Evolutionary conservation across 768 basidiomycete species (phyloP), one percentile per base, ranked within the genome.

Genomic region (Trametes cingulata): DNA sequence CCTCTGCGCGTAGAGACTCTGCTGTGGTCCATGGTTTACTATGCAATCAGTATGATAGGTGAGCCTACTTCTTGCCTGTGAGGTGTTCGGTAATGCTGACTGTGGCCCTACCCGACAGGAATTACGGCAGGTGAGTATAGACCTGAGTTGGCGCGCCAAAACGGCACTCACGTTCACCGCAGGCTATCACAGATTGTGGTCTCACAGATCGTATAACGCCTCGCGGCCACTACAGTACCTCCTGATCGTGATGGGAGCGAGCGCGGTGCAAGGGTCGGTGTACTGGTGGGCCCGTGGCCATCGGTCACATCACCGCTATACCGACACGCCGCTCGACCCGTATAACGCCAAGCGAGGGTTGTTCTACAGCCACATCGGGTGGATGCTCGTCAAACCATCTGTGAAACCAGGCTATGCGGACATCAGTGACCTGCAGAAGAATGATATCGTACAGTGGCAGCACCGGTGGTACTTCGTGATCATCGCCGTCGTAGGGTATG

Each of bases 21-120:
- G 24, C 51, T 83, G 9, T 95, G 86, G 75, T 75, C 85, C 17
- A 71, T 82, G 25, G 68, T 80, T 17, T 95, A 93, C 78, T 96
- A 94, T 77, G 75, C 87, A 64, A 51, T 63, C 22, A 49, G 53
- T 41, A 63, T 63, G 62, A 52, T 63, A 39, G 62, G 62, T 60
- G 36, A 19, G 54, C 39, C n/a, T 17, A 27, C 6, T 3, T 4
- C 43, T 2, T 43, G n/a, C n/a, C n/a, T n/a, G n/a, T n/a, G n/a
- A n/a, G n/a, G n/a, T n/a, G n/a, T n/a, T n/a, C n/a, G n/a, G n/a
- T n/a, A n/a, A n/a, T n/a, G n/a, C n/a, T n/a, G n/a, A n/a, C n/a
- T n/a, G n/a, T n/a, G n/a, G n/a, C n/a, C n/a, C n/a, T n/a, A n/a
- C 35, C 25, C 17, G 17, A 14, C 42, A 63, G 62, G 62, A 5